phyloP scores from a whole-genome alignment of 768 basidiomycete genomes.

The Collybia mongolica region DNA sequence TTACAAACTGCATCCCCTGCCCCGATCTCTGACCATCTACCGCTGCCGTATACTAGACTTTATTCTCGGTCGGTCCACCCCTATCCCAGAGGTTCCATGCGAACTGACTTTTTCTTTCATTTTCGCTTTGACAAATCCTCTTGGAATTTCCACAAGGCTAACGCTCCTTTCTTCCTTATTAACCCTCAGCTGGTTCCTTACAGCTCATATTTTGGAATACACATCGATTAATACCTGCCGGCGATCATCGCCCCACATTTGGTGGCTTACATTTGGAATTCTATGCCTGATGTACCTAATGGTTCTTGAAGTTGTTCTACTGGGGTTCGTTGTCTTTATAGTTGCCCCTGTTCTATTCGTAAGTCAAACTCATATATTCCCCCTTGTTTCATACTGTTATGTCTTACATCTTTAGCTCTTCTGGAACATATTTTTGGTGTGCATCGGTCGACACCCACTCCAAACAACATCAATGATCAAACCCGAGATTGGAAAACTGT shows the following conservation, averaged over 20 bases:
- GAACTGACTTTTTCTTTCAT: conserved; percentile 6
- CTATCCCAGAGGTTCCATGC: conserved; percentile 22
- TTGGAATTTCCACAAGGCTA: conserved; percentile 35
- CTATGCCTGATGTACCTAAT: conserved; percentile 79
- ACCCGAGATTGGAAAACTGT: conserved; percentile 75
- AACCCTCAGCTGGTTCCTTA: conserved; percentile 81
- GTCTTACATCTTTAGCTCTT: conserved; percentile 45
- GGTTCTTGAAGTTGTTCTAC: conserved; percentile 63
- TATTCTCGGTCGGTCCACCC: conserved; percentile 38
- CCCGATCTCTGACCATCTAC: conserved; percentile 2
- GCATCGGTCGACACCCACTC: conserved; percentile 76
- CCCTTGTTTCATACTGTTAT: background rate
- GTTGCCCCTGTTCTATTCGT: conserved; percentile 80
- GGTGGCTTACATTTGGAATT: conserved; percentile 85
- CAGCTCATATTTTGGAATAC: conserved; percentile 77
- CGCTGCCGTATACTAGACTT: conserved; percentile 19
- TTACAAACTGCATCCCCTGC: conserved; percentile 1
- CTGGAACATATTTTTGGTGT: conserved; percentile 78
- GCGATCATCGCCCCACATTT: conserved; percentile 71
- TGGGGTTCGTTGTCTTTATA: conserved; percentile 77
- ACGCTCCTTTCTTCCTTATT: conserved; percentile 66
- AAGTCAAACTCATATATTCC: conserved; percentile 24
- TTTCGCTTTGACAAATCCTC: conserved; percentile 15
- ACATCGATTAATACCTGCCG: conserved; percentile 76
- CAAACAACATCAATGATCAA: conserved; percentile 73